Evolutionary conservation across 257 asterid genomes (phyloP), one percentile per base, ranked within the genome.

Genomic region (Fraxinus americana): DNA sequence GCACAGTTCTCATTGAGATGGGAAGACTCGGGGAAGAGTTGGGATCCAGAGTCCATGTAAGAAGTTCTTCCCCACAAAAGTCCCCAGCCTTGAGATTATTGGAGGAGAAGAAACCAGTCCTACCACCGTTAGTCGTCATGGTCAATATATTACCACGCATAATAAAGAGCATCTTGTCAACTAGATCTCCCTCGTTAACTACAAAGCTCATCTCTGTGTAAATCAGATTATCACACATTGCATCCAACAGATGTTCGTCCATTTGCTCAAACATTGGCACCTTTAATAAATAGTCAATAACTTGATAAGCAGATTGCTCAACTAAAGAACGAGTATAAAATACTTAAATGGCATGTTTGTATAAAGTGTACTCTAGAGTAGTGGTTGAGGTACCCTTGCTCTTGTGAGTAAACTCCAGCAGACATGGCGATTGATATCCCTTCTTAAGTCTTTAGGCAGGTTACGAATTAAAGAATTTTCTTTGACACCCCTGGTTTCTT

Each of bases 231-330:
- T 80, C 74, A 72, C 91, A 90, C 78, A 90, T 71, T 27, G 91
- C 92, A 73, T 90, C 94, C 81, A 89, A 21, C 34, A 90, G 87
- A 52, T 84, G 90, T 43, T 89, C 87, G 54, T 90, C 91, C 96
- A 90, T 86, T 72, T 85, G 86, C 75, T 83, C 86, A 74, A 90
- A 90, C 88, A 88, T 87, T 38, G 91, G 34, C 34, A 30, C 34
- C 34, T 1, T 3, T 30, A 30, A 30, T 30, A 30, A 16, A 43
- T n/a, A 66, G 72, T 32, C 25, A 8, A 14, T 4, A 50, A 25
- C 59, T 67, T 39, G 41, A 66, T 8, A 11, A 67, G 30, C 67
- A 59, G 27, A 59, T 59, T 59, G 29, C 59, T 50, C 59, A 16
- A 13, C 59, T 17, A 1, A 16, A 50, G 59, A 50, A 50, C 17